These are phyloP conservation scores for Suillus alpinus DNA, from an alignment of 768 basidiomycete species.

Conservation along the genomic window DNA sequence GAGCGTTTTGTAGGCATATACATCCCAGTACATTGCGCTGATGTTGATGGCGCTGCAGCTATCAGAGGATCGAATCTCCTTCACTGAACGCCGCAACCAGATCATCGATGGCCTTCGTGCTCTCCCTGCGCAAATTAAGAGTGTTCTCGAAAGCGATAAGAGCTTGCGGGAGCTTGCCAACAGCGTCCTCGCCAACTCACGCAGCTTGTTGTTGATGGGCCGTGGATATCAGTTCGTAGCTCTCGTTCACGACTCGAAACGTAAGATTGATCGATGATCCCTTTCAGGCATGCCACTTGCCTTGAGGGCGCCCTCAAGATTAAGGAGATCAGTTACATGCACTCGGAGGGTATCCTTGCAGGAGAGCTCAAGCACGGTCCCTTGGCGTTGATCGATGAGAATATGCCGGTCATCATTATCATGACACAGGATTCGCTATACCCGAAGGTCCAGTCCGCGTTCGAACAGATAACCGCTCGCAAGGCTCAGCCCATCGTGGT, in stretches of 20 bases:
- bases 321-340: constrained; percentile 93
- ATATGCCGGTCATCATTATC: constrained; percentile 98
- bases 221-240: constrained; percentile 86
- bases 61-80: constrained; percentile 94
- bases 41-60: constrained; percentile 99
- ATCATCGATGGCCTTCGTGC: constrained; percentile 92
- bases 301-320: constrained; percentile 98
- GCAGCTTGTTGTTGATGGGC: constrained; percentile 93
- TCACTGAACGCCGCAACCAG: constrained; percentile 84
- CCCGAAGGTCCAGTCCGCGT: constrained; percentile 96
- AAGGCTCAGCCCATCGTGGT: constrained; percentile 94
- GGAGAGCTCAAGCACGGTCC: constrained; percentile 99
- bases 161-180: constrained; percentile 78
- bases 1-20: constrained; percentile 69
- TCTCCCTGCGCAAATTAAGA: constrained; percentile 87
- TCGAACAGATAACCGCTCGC: constrained; percentile 95
- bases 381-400: constrained; percentile 95
- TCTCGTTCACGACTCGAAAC: background rate
- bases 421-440: constrained; percentile 99
- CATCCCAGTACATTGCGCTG: constrained; percentile 97
- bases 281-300: constrained; percentile 82
- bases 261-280: constrained; percentile 1
- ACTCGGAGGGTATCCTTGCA: constrained; percentile 77
- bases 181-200: constrained; percentile 72
- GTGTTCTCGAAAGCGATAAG: constrained; percentile 77